Conservation (phyloP, 441 rosid species). For the Gossypium aridum region DNA sequence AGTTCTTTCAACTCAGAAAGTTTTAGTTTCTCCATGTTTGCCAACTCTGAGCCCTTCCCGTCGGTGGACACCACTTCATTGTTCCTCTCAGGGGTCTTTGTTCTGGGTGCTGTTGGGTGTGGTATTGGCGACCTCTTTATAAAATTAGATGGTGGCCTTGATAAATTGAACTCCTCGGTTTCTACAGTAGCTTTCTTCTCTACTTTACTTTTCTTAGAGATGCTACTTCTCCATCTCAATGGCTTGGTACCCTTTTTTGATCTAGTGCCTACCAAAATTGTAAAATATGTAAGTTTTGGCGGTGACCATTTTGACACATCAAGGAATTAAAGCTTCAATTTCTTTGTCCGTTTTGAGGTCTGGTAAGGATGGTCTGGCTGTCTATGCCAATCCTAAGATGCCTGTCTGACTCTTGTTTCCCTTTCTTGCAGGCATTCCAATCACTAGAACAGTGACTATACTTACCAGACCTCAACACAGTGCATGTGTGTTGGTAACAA, state of each 20-base stretch:
- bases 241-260: constrained; percentile 1
- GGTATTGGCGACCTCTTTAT: not conserved
- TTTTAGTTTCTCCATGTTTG: constrained; percentile 43
- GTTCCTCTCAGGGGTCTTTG: constrained; percentile 13
- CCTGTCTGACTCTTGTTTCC: too few relatives aligned
- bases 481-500: not conserved
- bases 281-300: not conserved
- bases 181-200: not conserved
- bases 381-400: too few relatives aligned
- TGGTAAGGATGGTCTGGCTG: too few relatives aligned
- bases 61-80: constrained; percentile 1
- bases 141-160: constrained; percentile 21
- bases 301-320: too few relatives aligned
- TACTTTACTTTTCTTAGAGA: constrained; percentile 5
- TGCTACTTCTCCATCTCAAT: constrained; percentile 5
- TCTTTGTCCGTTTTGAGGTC: too few relatives aligned
- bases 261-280: constrained; percentile 21
- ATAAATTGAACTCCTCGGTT: constrained; percentile 12
- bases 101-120: constrained; percentile 15
- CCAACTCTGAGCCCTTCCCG: not conserved
- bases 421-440: too few relatives aligned
- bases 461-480: too few relatives aligned
- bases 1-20: constrained; percentile 53
- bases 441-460: too few relatives aligned
- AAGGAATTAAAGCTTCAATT: too few relatives aligned